Conservation (phyloP, 345 rosid species). For the Raphanus sativus region DNA sequence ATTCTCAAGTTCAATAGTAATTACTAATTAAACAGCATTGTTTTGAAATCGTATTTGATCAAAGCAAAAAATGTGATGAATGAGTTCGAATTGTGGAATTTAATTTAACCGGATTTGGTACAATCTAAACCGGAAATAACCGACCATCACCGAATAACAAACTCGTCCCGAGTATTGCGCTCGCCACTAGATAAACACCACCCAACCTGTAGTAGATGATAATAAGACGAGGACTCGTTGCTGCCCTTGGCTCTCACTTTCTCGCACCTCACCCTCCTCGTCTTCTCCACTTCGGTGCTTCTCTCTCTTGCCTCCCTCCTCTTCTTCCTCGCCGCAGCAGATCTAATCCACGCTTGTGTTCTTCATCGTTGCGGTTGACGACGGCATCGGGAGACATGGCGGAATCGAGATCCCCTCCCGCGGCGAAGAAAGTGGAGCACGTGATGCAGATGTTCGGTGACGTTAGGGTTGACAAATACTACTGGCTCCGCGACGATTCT, state of each 20-base stretch:
- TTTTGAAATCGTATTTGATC: background rate
- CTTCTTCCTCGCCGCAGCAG: slow-evolving; percentile 9
- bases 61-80: background rate
- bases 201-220: slow-evolving; percentile 4
- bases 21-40: background rate
- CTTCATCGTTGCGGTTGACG: background rate
- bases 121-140: background rate
- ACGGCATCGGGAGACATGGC: slow-evolving; percentile 23
- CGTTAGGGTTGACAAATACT: slow-evolving; percentile 70
- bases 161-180: slow-evolving; percentile 1
- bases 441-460: slow-evolving; percentile 81
- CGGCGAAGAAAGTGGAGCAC: slow-evolving; percentile 77
- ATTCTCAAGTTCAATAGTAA: background rate
- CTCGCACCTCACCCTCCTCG: background rate
- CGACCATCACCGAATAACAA: background rate
- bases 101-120: background rate
- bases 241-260: background rate
- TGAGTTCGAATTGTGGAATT: background rate
- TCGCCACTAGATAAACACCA: background rate
- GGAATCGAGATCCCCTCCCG: slow-evolving; percentile 52
- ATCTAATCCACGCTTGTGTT: background rate
- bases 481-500: slow-evolving; percentile 97
- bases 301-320: slow-evolving; percentile 25
- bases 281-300: slow-evolving; percentile 5
- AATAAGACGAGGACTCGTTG: slow-evolving; percentile 12